Evolutionary conservation across 805 yeast genomes (phyloP), one percentile per base, ranked within the genome.

Genomic region (Vanderwaltozyma yarrowii): DNA sequence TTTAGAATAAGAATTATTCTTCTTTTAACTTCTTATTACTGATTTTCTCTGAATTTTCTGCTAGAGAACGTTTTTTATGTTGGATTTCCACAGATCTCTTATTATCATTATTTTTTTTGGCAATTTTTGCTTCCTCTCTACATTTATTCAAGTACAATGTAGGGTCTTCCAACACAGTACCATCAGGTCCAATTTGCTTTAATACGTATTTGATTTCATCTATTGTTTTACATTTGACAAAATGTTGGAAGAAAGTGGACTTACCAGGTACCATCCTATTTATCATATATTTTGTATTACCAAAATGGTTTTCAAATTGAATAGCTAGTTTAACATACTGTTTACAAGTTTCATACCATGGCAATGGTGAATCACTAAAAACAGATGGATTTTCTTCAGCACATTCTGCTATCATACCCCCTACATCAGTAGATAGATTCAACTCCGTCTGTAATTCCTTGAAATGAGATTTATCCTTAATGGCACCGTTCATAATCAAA

Each of bases 391-490:
- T 88, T 6, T 71, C 54, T 60, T 92, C 97, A 0, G 96, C 97
- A 23, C 77, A 76, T 24, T 85, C 80, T 1, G 96, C 98, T 51
- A 88, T 77, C 98, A 92, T 89, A 6, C 85, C 88, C 4, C 97
- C 95, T n/a, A 80, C 62, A 36, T 73, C 73, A 2, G 70, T 69
- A 5, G 55, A 45, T 12, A 58, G 38, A 1, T 78, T 74, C 47
- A 71, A 73, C n/a, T 60, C 55, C 9, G 60, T 47, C 50, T 74
- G 79, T 30, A 88, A 52, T 19, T 64, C 62, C 7, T 48, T 43
- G 43, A 71, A 74, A 39, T 88, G 92, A 4, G 51, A 43, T 32
- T 76, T 64, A 35, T 73, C 66, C 35, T 61, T 61, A 4, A 92
- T 61, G 17, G 74, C 85, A 5, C 98, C 98, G 56, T 92, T 92